Conservation (phyloP, 192 early-diverging fungal genomes). For the Coemansia sp. region DNA sequence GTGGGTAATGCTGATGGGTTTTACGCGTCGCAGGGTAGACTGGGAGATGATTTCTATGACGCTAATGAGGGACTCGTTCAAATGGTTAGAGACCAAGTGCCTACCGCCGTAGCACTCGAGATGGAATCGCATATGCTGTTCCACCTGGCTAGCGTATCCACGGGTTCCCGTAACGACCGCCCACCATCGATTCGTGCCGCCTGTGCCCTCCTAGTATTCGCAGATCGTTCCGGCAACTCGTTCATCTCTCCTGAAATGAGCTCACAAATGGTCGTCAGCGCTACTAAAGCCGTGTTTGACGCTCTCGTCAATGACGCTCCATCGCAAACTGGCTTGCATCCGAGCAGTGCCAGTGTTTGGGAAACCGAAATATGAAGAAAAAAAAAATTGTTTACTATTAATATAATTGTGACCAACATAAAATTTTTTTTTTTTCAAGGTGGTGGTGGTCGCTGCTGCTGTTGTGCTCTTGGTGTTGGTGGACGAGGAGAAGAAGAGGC, state of each 20-base stretch:
- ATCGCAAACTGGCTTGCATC: slow-evolving; percentile 29
- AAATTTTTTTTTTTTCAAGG: too few relatives aligned
- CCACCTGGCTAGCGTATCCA: slow-evolving; percentile 72
- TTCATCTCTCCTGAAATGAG: slow-evolving; percentile 62
- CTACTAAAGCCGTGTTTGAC: slow-evolving; percentile 17
- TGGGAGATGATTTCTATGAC: slow-evolving; percentile 74
- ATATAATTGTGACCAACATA: not conserved
- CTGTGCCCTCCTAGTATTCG: slow-evolving; percentile 83
- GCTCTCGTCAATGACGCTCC: slow-evolving; percentile 23
- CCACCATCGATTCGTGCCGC: slow-evolving; percentile 66
- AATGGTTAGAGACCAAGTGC: slow-evolving; percentile 43
- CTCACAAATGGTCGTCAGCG: slow-evolving; percentile 5
- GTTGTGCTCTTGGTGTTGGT: too few relatives aligned
- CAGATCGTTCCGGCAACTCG: slow-evolving; percentile 67
- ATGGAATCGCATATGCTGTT: slow-evolving; percentile 90
- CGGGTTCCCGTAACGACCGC: slow-evolving; percentile 11
- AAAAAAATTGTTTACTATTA: too few relatives aligned
- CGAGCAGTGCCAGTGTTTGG: slow-evolving; percentile 37
- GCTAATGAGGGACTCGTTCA: slow-evolving; percentile 69
- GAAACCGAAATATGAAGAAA: slow-evolving; percentile 21
- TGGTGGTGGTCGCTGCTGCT: not conserved
- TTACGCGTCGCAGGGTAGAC: slow-evolving; percentile 83
- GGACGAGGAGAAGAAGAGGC: too few relatives aligned
- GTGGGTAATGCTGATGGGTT: slow-evolving; percentile 85
- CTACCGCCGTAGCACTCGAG: slow-evolving; percentile 59